Evolutionary conservation across 2,329 filamentous ascomycete genomes (phyloP).

Genomic region (Sclerotinia spermophila): DNA sequence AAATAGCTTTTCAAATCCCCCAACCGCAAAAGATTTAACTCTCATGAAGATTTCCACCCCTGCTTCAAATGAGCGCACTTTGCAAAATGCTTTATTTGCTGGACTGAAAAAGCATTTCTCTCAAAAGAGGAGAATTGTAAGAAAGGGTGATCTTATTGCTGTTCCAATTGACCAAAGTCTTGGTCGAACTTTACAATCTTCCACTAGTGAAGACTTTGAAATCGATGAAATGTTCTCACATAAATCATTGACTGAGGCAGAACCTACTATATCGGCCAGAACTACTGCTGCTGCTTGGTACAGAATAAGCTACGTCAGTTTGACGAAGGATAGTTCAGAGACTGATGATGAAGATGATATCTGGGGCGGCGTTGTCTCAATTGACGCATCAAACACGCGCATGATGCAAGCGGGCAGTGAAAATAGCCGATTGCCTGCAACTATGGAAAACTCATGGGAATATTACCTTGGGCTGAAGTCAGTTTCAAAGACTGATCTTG

Average conservation of each 20-base stretch:
- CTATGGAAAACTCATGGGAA: conserved; percentile 75
- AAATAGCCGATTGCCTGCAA: conserved; percentile 73
- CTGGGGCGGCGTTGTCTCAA: conserved; percentile 83
- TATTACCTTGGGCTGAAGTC: conserved; percentile 81
- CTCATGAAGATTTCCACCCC: conserved; percentile 87
- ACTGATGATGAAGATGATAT: conserved; percentile 59
- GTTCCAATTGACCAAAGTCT: conserved; percentile 85
- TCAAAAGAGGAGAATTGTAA: conserved; percentile 74
- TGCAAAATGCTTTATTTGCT: conserved; percentile 82
- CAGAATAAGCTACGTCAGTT: conserved; percentile 71
- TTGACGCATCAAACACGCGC: conserved; percentile 81
- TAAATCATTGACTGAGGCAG: conserved; percentile 49
- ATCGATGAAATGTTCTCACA: conserved; percentile 63
- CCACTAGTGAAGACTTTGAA: conserved; percentile 54
- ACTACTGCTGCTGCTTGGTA: conserved; percentile 78
- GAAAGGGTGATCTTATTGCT: conserved; percentile 82
- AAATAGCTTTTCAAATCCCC: conserved; percentile 53
- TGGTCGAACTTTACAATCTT: conserved; percentile 70
- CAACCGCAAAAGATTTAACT: conserved; percentile 70
- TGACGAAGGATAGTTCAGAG: conserved; percentile 50
- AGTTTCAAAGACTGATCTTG: conserved; percentile 49
- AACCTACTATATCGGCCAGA: conserved; percentile 37
- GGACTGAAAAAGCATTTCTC: conserved; percentile 89
- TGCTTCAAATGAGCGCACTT: conserved; percentile 75
- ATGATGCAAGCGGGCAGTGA: conserved; percentile 91